Evolutionary conservation across 2,329 filamentous ascomycete species (phyloP).

Genomic region (Cordyceps militaris): DNA sequence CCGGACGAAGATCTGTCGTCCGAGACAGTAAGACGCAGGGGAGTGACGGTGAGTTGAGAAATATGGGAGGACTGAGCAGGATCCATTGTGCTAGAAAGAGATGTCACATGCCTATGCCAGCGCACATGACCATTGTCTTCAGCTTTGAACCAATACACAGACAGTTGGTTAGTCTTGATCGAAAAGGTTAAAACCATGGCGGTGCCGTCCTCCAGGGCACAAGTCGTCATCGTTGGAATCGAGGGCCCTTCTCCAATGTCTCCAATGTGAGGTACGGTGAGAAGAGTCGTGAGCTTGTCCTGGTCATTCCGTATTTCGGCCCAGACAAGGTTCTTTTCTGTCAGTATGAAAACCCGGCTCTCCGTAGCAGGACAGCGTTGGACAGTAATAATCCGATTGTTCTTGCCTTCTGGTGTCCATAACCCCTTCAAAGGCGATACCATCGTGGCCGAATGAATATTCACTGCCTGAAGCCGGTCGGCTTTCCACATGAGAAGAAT

Average conservation of each 20-base stretch:
- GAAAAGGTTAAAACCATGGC: slow-evolving; percentile 30
- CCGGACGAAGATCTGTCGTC: slow-evolving; percentile 14
- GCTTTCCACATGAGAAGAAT: slow-evolving; percentile 32
- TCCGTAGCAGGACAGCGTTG: neutral
- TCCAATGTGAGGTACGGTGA: slow-evolving; percentile 10
- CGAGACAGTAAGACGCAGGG: slow-evolving; percentile 18
- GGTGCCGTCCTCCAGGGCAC: slow-evolving; percentile 14
- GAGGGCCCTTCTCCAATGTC: neutral
- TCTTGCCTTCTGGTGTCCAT: neutral
- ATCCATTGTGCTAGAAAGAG: slow-evolving; percentile 18
- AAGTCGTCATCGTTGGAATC: slow-evolving; percentile 23
- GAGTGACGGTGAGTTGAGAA: slow-evolving; percentile 24
- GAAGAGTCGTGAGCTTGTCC: neutral
- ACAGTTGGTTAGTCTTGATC: slow-evolving; percentile 24
- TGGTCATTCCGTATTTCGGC: neutral
- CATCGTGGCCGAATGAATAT: slow-evolving; percentile 27
- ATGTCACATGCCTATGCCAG: slow-evolving; percentile 31
- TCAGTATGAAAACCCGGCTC: slow-evolving; percentile 11
- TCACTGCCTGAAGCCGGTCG: slow-evolving; percentile 27
- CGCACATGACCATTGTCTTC: slow-evolving; percentile 22
- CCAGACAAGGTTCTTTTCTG: slow-evolving; percentile 5
- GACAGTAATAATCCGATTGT: neutral
- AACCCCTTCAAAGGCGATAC: slow-evolving; percentile 13
- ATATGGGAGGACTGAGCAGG: slow-evolving; percentile 13
- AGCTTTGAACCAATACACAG: slow-evolving; percentile 29